Conservation (phyloP, 2,329 filamentous ascomycete genomes). For the Phyllosticta capitalensis region DNA sequence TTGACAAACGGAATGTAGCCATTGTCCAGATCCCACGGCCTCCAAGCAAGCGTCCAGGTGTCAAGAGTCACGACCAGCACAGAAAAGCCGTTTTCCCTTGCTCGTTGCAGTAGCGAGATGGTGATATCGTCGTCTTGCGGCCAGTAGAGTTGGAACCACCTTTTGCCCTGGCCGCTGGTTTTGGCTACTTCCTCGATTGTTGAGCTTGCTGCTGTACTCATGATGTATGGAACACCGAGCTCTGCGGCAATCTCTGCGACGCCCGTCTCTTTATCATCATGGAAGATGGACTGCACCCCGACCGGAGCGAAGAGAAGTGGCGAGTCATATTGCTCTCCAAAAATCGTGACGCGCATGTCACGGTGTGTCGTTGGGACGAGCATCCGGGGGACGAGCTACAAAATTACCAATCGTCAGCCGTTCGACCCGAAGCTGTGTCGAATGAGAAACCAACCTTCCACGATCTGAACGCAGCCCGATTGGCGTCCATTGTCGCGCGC, state of each 20-base stretch:
- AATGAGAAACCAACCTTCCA: conserved; percentile 29
- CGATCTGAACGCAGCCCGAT: conserved; percentile 47
- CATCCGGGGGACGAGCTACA: conserved; percentile 9
- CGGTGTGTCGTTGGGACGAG: conserved; percentile 3
- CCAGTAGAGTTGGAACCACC: conserved; percentile 69
- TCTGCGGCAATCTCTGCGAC: conserved; percentile 50
- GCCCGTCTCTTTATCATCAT: conserved; percentile 54
- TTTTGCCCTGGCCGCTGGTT: conserved; percentile 44
- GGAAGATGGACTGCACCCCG: conserved; percentile 57
- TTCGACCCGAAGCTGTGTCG: background rate
- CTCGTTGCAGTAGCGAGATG: conserved; percentile 46
- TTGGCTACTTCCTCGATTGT: conserved; percentile 55
- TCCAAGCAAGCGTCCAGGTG: conserved; percentile 57
- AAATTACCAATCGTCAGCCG: background rate
- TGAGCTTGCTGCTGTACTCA: conserved; percentile 52
- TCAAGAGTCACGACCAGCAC: conserved; percentile 63
- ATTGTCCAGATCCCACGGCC: conserved; percentile 56
- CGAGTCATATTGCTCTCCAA: conserved; percentile 34
- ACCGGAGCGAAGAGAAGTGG: conserved; percentile 56
- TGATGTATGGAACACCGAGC: conserved; percentile 52
- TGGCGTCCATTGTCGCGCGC: conserved; percentile 51
- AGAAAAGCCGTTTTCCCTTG: conserved; percentile 49
- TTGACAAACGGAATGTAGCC: conserved; percentile 29
- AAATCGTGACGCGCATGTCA: conserved; percentile 8
- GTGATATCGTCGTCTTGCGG: conserved; percentile 55